Percentiles rank a stretch among this genome's conserved stretches.
Conservation (phyloP, 2,329 filamentous ascomycete species). For the Allantophomopsis lycopodina region DNA sequence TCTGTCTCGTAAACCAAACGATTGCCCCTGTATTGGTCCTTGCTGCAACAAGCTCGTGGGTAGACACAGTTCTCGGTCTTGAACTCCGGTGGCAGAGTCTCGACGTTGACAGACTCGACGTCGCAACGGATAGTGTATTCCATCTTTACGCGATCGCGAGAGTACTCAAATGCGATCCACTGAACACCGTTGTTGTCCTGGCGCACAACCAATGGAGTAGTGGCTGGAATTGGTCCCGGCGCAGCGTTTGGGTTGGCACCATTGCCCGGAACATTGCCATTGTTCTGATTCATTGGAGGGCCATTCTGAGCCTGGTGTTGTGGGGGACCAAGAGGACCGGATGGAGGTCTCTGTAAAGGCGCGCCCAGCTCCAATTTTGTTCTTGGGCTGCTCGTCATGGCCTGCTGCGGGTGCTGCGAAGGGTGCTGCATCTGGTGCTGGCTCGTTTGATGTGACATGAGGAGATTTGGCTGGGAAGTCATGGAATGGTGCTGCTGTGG, state of each 20-base stretch:
- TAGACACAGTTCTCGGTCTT: conserved; percentile 98
- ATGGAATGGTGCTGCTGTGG: conserved; percentile 38
- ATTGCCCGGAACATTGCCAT: conserved; percentile 19
- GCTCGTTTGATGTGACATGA: conserved; percentile 45
- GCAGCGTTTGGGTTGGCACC: conserved; percentile 80
- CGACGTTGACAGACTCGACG: conserved; percentile 89
- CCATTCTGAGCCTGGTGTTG: conserved; percentile 26
- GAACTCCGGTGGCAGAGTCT: conserved; percentile 74
- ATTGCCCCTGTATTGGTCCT: conserved; percentile 94
- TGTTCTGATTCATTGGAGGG: conserved; percentile 27
- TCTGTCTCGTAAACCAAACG: conserved; percentile 94
- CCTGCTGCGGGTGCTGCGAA: conserved; percentile 35
- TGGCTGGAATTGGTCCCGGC: conserved; percentile 91
- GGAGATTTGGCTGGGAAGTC: conserved; percentile 50
- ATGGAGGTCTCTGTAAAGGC: conserved; percentile 44
- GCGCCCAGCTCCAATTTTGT: conserved; percentile 51
- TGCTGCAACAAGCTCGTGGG: conserved; percentile 83
- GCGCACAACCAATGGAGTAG: conserved; percentile 82
- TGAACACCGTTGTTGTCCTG: conserved; percentile 96
- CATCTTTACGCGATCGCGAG: conserved; percentile 94
- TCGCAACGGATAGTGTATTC: conserved; percentile 98
- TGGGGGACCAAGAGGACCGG: conserved; percentile 32
- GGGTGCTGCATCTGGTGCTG: conserved; percentile 47
- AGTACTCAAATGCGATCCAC: conserved; percentile 99
- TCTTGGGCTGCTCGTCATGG: conserved; percentile 47